Percentiles rank a stretch among this genome's conserved stretches.
phyloP scores from a whole-genome alignment of 2,329 filamentous ascomycete species.

The Zymoseptoria passerinii region DNA sequence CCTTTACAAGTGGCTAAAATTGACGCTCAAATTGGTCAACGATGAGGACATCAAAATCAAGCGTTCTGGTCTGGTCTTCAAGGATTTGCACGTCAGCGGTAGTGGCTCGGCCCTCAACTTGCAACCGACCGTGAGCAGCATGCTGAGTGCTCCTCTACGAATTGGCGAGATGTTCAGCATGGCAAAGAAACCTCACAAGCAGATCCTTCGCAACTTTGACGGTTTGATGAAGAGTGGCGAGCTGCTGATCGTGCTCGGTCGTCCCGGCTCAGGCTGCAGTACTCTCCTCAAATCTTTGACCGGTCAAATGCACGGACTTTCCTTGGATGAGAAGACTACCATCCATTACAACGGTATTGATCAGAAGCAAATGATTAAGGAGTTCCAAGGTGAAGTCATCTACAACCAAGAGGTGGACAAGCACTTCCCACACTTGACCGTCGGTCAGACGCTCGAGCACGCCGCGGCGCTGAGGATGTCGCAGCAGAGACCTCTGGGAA shows the following conservation, averaged over 20 bases:
- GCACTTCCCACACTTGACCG: constrained; percentile 51
- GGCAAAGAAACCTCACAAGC: constrained; percentile 42
- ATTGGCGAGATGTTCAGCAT: constrained; percentile 48
- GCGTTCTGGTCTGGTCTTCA: constrained; percentile 54
- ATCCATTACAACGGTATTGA: constrained; percentile 55
- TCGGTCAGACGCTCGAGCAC: constrained; percentile 50
- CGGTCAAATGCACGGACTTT: constrained; percentile 52
- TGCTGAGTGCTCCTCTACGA: constrained; percentile 51
- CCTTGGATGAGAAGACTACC: constrained; percentile 41
- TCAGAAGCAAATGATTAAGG: constrained; percentile 37
- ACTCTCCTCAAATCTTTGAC: constrained; percentile 56
- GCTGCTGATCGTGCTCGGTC: constrained; percentile 40
- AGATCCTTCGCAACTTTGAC: constrained; percentile 48
- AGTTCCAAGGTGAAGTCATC: constrained; percentile 40
- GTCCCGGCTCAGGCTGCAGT: constrained; percentile 52
- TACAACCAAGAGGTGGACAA: constrained; percentile 43
- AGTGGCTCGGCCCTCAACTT: constrained; percentile 59
- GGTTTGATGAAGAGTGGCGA: constrained; percentile 45
- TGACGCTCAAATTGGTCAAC: constrained; percentile 44
- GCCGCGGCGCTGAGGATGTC: constrained; percentile 47
- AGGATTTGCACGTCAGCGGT: constrained; percentile 58
- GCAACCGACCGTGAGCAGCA: constrained; percentile 57
- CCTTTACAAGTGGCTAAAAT: constrained; percentile 45
- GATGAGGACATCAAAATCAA: constrained; percentile 48
- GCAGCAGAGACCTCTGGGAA: constrained; percentile 29